These are phyloP conservation scores for Macaranga tanarius DNA, from an alignment of 441 rosid genomes.

Conservation along the genomic window DNA sequence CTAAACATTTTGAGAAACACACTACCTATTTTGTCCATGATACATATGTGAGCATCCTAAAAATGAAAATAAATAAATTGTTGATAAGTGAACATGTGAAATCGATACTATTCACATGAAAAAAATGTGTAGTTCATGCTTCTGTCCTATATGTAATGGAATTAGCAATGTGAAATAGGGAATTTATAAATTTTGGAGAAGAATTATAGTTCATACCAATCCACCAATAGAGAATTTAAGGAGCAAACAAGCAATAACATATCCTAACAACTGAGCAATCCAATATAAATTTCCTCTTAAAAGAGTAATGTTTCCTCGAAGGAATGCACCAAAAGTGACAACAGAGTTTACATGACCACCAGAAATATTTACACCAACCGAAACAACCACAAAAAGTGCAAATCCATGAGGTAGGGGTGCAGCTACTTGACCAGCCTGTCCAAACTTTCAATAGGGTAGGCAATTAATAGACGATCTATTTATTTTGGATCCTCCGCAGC, in stretches of 20 bases:
- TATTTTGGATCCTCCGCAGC: conserved; percentile 29
- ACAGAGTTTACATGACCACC: conserved; percentile 89
- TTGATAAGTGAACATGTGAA: too few species aligned
- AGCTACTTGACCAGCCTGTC: conserved; percentile 72
- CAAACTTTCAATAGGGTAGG: too few species aligned
- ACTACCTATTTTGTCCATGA: too few species aligned
- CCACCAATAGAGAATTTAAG: conserved; percentile 66
- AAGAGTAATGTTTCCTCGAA: conserved; percentile 78
- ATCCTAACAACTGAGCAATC: conserved; percentile 79
- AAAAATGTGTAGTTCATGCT: too few species aligned
- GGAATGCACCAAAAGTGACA: conserved; percentile 75
- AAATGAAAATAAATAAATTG: too few species aligned
- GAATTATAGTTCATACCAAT: conserved; percentile 35
- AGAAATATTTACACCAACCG: conserved; percentile 77
- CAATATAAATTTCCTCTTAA: conserved; percentile 72
- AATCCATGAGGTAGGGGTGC: conserved; percentile 75
- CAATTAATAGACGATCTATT: conserved; percentile 35
- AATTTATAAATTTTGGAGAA: not conserved
- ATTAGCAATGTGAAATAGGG: too few species aligned
- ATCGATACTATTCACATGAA: too few species aligned
- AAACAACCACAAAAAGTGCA: conserved; percentile 74
- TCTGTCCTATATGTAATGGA: not conserved
- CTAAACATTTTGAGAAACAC: too few species aligned
- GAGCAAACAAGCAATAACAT: conserved; percentile 68
- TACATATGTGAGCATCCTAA: too few species aligned